Evolutionary conservation across 306 rosid genomes (phyloP).

Genomic region (Ziziphus jujuba): DNA sequence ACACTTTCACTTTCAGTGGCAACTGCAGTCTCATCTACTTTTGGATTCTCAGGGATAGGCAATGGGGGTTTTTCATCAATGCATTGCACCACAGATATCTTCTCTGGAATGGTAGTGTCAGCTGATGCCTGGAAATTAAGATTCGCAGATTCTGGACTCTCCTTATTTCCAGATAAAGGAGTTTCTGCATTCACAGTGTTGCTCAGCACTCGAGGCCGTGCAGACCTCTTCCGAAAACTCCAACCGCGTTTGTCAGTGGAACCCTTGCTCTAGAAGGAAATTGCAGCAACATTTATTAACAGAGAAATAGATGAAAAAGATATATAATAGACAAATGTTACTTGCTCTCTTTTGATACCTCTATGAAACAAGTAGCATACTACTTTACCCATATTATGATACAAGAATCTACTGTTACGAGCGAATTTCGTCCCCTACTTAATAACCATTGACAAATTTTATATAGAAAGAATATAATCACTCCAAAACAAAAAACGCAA

Average conservation of each 20-base stretch:
- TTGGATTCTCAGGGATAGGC: constrained; percentile 3
- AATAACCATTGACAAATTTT: too few species aligned
- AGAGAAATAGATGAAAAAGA: not conserved
- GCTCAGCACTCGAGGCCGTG: constrained; percentile 87
- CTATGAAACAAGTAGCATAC: too few species aligned
- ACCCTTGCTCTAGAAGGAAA: constrained; percentile 53
- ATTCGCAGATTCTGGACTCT: constrained; percentile 53
- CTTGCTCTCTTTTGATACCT: too few species aligned
- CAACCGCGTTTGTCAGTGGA: constrained; percentile 83
- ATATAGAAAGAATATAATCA: too few species aligned
- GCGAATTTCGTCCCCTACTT: too few species aligned
- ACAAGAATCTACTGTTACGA: too few species aligned
- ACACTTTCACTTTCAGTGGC: constrained; percentile 40
- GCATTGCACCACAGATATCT: constrained; percentile 42
- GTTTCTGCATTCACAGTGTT: constrained; percentile 67
- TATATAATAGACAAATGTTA: too few species aligned
- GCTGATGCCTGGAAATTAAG: constrained; percentile 41
- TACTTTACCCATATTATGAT: too few species aligned
- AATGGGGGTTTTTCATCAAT: not conserved
- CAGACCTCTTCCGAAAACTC: constrained; percentile 92
- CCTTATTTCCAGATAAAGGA: constrained; percentile 55
- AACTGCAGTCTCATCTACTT: not conserved
- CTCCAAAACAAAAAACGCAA: too few species aligned
- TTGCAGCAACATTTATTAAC: not conserved
- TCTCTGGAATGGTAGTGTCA: constrained; percentile 55